Base-by-base conservation (phyloP, 1,284 basidiomycete genomes). In the Cryptococcus sp. region DNA sequence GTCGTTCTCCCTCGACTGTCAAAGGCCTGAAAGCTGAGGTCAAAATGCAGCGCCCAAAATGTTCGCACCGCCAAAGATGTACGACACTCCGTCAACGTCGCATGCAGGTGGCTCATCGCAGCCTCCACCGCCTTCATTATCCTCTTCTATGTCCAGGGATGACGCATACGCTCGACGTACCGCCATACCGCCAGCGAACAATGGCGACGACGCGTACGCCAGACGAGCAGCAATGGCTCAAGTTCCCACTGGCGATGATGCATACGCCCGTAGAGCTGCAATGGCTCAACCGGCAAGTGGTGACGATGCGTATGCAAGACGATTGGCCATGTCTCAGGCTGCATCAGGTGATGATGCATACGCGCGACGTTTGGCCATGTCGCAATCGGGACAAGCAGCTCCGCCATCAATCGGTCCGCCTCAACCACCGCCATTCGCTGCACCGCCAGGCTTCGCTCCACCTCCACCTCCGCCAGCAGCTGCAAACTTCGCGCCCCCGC, bases 31-130 rank as follows among this genome's bases (percentile, higher is more conserved):
- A 29, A 29, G 26, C 26, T 29, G 26, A 29, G 4, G n/a, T 10
- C 5, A 10, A 29, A n/a, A 26, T 26, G 15, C 56, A 75, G 76
- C 77, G 4, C 74, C 75, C 8, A 73, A 66, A 47, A 63, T 73
- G 57, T 78, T 75, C 43, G 77, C 77, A 1, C 76, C 76, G 3
- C 77, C 77, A 3, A 69, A 65, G 48, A 58, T 63, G 46, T 74
- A 75, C 57, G 65, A 66, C 1, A 63, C 69, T 15, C 59, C 68
- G 3, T 45, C 65, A 3, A 49, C 58, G 26, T 44, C 55, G 43
- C 46, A 50, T 29, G 26, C 26, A 29, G 26, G 26, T 29, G 26
- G 26, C 10, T 53, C 50, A 48, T 51, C 58, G n/a, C 39, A 46
- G 5, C 37, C 54, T 46, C 20, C 55, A 22, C 37, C 57, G 25